Base-by-base conservation (phyloP, 2,329 filamentous ascomycete species). In the Fusarium subglutinans region DNA sequence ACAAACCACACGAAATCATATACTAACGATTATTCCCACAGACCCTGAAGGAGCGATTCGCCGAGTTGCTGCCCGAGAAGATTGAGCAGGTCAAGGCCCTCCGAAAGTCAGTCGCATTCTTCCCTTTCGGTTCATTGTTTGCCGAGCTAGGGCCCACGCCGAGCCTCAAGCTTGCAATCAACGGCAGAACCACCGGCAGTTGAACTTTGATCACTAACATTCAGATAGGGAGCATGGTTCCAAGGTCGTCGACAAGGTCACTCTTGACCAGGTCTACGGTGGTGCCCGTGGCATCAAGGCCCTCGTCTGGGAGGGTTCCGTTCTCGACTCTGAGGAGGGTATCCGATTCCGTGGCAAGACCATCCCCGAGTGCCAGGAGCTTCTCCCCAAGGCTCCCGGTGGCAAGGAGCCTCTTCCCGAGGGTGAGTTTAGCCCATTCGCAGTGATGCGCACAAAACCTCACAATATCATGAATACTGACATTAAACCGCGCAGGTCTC, bases 341-440 rank as follows among this genome's bases (percentile, higher is more conserved):
- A 99, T 99, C 86, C 94, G 96, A 81, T 99, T 99, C 92, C 93
- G 96, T 84, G 96, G 96, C 88, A 96, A 96, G 91, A 99, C 96
- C 78, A 99, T 99, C 81, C 96, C 96, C 80, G 96, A 99, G 87
- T 98, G 95, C 91, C 96, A 98, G 90, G 88, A 98, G 86, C 88
- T 98, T 81, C 94, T 99, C 68, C 96, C 96, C 86, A 98, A 97
- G 90, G 96, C 96, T 74, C 94, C 95, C 76, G 96, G 96, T 82
- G 96, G 96, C 88, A 90, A 95, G 85, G 96, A 99, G 90, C 96
- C 96, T 83, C 92, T 99, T 65, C 96, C 96, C 70, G 96, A 99
- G 90, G 95, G 92, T 93, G 81, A 78, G 82, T 75, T 26, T 26
- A 56, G 22, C 50, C 12, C 13, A n/a, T 22, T 38, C 47, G 24